Evolutionary conservation across 1,139 yeast genomes (phyloP), one percentile per base, ranked within the genome.

Genomic region (Candida tetrigidarum): DNA sequence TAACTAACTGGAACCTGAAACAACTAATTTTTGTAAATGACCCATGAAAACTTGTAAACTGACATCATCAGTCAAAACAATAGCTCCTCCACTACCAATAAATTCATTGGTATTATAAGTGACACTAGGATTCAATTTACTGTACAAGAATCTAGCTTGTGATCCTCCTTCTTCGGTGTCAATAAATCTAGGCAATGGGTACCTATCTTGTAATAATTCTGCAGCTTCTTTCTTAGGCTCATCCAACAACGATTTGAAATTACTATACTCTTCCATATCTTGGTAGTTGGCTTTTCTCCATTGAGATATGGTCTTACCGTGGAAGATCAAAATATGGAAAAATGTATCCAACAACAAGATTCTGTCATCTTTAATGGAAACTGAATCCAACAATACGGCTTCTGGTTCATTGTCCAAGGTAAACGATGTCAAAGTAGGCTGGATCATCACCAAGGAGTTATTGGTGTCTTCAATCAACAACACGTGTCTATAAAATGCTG

Each of bases 111-210:
- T 76, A 60, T 80, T 84, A 66, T 86, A 88, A 36, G 93, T 86
- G 52, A 89, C 89, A 41, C 96, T 86, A 40, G 99, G 98, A 66
- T 93, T 93, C 66, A 93, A 82, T 71, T 90, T 92, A 41, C 97
- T 89, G 63, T 90, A 83, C 69, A 93, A 79, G 78, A 93, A 93
- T 73, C 99, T 85, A 2, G 98, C 98, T 73, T 93, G 99, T 23
- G 97, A 91, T 43, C 97, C 97, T 60, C 98, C 97, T 58, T 91
- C 97, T 63, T 92, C 97, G 45, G 97, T 91, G 58, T 92, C 97
- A 56, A 92, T 90, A 39, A 59, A 93, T 69, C 98, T 83, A 41
- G 99, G 99, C 60, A 93, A 78, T 58, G 99, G 99, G 82, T 90
- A 93, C 66, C 99, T 83, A 62, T 93, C 98, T 28, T 87, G 83